Conservation (phyloP, 176 grass and related monocot genomes). For the Triticum turgidum region DNA sequence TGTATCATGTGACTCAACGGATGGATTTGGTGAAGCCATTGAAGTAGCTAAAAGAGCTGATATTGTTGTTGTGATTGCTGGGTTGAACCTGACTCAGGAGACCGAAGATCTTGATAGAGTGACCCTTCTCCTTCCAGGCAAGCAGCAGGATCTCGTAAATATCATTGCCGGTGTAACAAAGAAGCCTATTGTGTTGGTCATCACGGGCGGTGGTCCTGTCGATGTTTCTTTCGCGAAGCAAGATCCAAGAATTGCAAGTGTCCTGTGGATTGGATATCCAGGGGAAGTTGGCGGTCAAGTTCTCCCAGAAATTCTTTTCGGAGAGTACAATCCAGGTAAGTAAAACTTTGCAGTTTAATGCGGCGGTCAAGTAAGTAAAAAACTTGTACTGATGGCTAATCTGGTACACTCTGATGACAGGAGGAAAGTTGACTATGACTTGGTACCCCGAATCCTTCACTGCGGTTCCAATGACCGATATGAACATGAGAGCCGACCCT, state of each 20-base stretch:
- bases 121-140: constrained; percentile 85
- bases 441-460: constrained; percentile 92
- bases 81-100: constrained; percentile 86
- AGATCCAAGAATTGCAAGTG: constrained; percentile 51
- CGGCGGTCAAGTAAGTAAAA: not conserved
- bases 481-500: constrained; percentile 77
- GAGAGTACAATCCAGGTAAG: constrained; percentile 82
- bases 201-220: constrained; percentile 77
- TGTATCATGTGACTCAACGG: constrained; percentile 49
- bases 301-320: constrained; percentile 83
- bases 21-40: constrained; percentile 60
- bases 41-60: constrained; percentile 57
- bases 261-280: constrained; percentile 92
- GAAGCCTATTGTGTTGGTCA: constrained; percentile 67
- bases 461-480: constrained; percentile 78
- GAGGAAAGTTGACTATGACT: constrained; percentile 62
- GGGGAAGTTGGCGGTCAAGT: constrained; percentile 83
- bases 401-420: constrained; percentile 34
- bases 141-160: constrained; percentile 73
- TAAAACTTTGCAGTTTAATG: constrained; percentile 9
- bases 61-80: constrained; percentile 64
- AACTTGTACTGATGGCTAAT: not conserved
- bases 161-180: constrained; percentile 44
- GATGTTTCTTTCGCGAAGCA: constrained; percentile 83
- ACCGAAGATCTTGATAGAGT: constrained; percentile 74